phyloP scores from a whole-genome alignment of 768 basidiomycete genomes.

The Auricularia auricula-judae region DNA sequence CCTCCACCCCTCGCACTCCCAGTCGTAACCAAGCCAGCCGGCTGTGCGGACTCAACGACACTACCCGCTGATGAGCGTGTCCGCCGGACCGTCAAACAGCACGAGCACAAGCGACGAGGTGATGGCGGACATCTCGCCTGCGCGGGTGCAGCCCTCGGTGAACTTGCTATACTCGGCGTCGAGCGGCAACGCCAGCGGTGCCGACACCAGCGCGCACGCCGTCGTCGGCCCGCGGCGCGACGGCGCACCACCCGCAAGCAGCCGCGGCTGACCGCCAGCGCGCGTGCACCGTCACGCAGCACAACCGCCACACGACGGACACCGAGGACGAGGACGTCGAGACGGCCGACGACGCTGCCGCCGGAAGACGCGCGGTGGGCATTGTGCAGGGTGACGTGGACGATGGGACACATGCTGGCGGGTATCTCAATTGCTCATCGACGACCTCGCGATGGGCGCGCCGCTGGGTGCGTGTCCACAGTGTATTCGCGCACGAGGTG shows the following conservation, averaged over 20 bases:
- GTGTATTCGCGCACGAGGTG: too few species aligned
- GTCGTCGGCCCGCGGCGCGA: constrained; percentile 48
- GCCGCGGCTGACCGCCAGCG: constrained; percentile 2
- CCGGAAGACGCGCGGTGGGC: not conserved
- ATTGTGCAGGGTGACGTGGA: not conserved
- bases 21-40: not conserved
- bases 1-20: not conserved
- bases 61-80: not conserved
- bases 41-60: not conserved
- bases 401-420: not conserved
- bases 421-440: constrained; percentile 15
- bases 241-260: constrained; percentile 34
- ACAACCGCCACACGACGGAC: constrained; percentile 43
- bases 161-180: constrained; percentile 12
- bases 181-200: constrained; percentile 46
- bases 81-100: not conserved
- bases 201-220: constrained; percentile 49
- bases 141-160: not conserved
- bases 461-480: constrained; percentile 61
- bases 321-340: constrained; percentile 57
- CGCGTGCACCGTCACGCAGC: constrained; percentile 8
- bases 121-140: constrained; percentile 18
- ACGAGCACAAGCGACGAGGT: constrained; percentile 15
- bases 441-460: constrained; percentile 83
- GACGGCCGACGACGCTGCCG: constrained; percentile 5